Base-by-base conservation (phyloP, 345 rosid species). In the Euphorbia tirucalli region DNA sequence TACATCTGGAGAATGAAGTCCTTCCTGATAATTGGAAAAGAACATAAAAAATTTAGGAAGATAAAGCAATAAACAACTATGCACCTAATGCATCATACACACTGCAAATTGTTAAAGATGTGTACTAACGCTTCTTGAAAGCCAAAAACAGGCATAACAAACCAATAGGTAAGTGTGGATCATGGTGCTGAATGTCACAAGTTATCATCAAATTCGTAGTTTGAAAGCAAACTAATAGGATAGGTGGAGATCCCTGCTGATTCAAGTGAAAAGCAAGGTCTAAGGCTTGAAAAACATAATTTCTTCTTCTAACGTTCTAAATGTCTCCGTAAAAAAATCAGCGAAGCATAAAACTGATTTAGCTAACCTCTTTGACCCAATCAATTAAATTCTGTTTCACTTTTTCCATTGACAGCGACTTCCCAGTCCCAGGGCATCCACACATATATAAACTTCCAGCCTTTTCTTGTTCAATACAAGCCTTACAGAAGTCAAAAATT, bases 381-480 rank as follows among this genome's bases (percentile, higher is more conserved):
- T 90, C 85, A 73, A 81, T 65, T 68, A 86, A 68, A 24, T 71
- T 80, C 41, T 78, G 83, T 65, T 83, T 85, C 39, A 92, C 88
- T 83, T 80, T 90, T 71, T 85, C 92, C 90, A 90, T 85, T 0
- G 96, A 90, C 68, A 94, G 63, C 0, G 97, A 86, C 74, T 94
- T 94, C 4, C 98, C 97, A 0, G 98, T 92, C 72, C 97, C 97
- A 0, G 98, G 97, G 22, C 90, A 87, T 32, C 97, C 98, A 70
- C 92, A 88, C 49, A 85, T 76, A 27, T 92, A 94, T 73, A 90
- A 85, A 73, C 97, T 91, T 68, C 92, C 91, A 31, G 93, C 87
- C 78, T 87, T 90, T 74, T 79, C 85, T 61, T 86, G 83, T 77
- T 86, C 72, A 15, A 92, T 62, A 27, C 88, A 81, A 43, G 67